Percentiles rank a stretch among this genome's conserved stretches.
Evolutionary conservation across 2,329 filamentous ascomycete genomes (phyloP).

Genomic region (Neurospora sp.): DNA sequence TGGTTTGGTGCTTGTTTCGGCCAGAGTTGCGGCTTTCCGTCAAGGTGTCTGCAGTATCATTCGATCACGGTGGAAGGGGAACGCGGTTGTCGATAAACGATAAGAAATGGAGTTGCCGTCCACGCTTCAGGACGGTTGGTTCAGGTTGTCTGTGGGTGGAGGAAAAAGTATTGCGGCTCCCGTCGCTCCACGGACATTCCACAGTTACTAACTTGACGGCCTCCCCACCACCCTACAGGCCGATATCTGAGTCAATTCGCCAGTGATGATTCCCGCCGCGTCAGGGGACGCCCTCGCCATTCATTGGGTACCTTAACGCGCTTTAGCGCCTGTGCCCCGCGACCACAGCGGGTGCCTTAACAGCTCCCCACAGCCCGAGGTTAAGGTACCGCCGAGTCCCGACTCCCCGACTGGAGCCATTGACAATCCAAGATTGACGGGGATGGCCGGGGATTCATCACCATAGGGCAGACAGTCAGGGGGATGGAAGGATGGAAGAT

Average conservation of each 20-base stretch:
- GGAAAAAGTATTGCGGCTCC: not conserved
- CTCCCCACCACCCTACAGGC: not conserved
- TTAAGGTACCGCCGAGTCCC: not conserved
- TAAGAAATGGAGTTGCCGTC: not conserved
- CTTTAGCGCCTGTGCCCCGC: not conserved
- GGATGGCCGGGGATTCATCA: not conserved
- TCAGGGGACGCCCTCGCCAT: not conserved
- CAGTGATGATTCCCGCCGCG: not conserved
- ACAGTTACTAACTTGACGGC: not conserved
- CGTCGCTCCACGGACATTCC: not conserved
- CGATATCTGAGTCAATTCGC: not conserved
- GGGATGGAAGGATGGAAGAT: not conserved
- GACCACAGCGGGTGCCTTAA: not conserved
- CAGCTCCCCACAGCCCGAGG: not conserved
- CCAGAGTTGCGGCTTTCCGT: not conserved
- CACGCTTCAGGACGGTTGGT: not conserved
- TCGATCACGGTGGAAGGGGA: not conserved
- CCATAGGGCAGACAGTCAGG: not conserved
- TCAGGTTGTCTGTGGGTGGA: not conserved
- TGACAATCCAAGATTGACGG: not conserved
- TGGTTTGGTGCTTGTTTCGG: not conserved
- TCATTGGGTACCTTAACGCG: not conserved
- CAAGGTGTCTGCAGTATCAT: not conserved
- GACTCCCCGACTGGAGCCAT: not conserved
- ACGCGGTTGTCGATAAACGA: not conserved